Evolutionary conservation across 768 basidiomycete genomes (phyloP), one percentile per base, ranked within the genome.

Genomic region (Leccinellum albellum): DNA sequence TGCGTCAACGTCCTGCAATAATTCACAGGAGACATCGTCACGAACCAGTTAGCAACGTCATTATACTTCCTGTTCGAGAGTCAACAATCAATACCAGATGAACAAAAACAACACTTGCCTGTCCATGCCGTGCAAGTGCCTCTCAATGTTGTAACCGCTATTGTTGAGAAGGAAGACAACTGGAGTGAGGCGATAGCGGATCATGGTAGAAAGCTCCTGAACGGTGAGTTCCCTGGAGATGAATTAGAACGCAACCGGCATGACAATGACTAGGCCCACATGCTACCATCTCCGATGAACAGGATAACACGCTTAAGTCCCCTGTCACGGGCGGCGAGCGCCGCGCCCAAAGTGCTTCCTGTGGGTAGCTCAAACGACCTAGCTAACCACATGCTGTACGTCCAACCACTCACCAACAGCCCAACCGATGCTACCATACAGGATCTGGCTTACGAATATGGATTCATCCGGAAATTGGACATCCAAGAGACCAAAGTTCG

Each of bases 371-470:
- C 33, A 51, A 57, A 21, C 53, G 40, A 51, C 3, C 21, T 9
- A 13, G 24, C 8, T 10, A 40, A 6, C 8, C n/a, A 8, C 21
- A 28, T 1, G 3, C 1, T 14, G 3, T 50, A n/a, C 7, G 26
- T 48, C 21, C 1, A 6, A 2, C 0, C 10, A 63, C 77, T 74
- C 70, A 76, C 91, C 91, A 40, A 89, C 84, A 17, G 88, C 84
- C 87, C 88, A 97, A 0, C 95, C 95, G 62, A 98, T 97, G 57
- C 87, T 88, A 50, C 95, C 94, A 87, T 90, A 97, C 6, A 97
- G 74, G 51, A 96, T 84, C 72, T 94, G 92, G 58, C 79, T 83
- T 37, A 92, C 58, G 56, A 87, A 83, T 5, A 84, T 70, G 1
- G 85, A 75, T 46, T 83, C 78, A n/a, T 82, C 77, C 0, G 95